Evolutionary conservation across 176 grass and related monocot species (phyloP).

Genomic region (Juncus inflexus): DNA sequence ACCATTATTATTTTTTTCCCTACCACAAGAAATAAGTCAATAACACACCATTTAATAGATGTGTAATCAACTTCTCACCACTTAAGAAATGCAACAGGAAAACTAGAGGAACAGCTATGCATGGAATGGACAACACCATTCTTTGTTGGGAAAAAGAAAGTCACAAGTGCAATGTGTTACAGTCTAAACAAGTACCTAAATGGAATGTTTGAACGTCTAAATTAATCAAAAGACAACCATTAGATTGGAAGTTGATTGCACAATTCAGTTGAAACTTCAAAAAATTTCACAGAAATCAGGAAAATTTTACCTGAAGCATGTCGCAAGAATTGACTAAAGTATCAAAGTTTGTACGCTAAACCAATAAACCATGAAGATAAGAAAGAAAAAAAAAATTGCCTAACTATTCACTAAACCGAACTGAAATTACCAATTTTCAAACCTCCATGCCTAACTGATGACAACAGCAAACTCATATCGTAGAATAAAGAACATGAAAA

Average conservation of each 20-base stretch:
- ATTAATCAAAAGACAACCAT: not conserved
- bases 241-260: slow-evolving; percentile 16
- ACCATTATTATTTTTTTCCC: not conserved
- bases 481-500: slow-evolving; percentile 18
- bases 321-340: slow-evolving; percentile 11
- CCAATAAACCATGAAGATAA: not conserved
- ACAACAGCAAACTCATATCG: slow-evolving; percentile 21
- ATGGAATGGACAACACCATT: slow-evolving; percentile 23
- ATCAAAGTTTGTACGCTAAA: not conserved
- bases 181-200: slow-evolving; percentile 10
- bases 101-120: slow-evolving; percentile 1
- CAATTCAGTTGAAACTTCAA: slow-evolving; percentile 1
- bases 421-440: slow-evolving; percentile 28
- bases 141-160: slow-evolving; percentile 20
- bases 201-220: not conserved
- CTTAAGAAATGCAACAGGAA: too few species aligned
- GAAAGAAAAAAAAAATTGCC: not conserved
- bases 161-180: slow-evolving; percentile 16
- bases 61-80: not conserved
- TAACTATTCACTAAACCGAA: slow-evolving; percentile 32
- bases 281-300: not conserved
- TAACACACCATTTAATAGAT: not conserved
- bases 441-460: slow-evolving; percentile 27
- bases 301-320: not conserved
- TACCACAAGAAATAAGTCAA: slow-evolving; percentile 10